phyloP scores from a whole-genome alignment of 169 alveolate species.

The Cryptosporidium baileyi region DNA sequence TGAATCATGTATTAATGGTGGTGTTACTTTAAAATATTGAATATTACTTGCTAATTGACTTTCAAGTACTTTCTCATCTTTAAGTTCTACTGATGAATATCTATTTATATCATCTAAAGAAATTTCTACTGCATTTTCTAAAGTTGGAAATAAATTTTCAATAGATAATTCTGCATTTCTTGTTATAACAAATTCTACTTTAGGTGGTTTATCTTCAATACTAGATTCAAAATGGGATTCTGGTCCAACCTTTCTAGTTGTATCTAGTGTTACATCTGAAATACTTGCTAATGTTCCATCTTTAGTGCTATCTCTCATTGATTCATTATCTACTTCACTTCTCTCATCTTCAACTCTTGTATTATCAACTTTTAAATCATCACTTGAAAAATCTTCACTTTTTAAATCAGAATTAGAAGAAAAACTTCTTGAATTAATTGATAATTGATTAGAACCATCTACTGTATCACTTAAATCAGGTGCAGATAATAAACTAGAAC shows the following conservation, averaged over 20 bases:
- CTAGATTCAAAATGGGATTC: not conserved
- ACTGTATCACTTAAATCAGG: no score
- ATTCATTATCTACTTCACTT: no score
- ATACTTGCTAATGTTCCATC: no score
- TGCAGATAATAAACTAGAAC: no score
- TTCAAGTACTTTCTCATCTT: conserved; percentile 16
- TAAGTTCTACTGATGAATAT: conserved; percentile 32
- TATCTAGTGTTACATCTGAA: not conserved
- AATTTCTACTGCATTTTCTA: not conserved
- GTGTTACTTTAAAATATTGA: conserved; percentile 4
- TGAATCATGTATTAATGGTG: conserved; percentile 6
- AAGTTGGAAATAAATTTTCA: conserved; percentile 13
- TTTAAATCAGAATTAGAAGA: no score
- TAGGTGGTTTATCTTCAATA: not conserved
- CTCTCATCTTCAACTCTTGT: no score
- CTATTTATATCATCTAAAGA: conserved; percentile 16
- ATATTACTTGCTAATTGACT: not conserved
- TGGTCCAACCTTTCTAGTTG: not conserved
- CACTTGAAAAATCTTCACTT: no score
- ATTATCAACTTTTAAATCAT: no score
- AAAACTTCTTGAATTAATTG: no score
- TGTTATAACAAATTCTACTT: not conserved
- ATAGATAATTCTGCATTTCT: conserved; percentile 17
- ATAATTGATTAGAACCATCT: no score
- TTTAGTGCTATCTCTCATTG: no score